phyloP scores from a whole-genome alignment of 2,329 filamentous ascomycete species.

The Sclerotinia nivalis region DNA sequence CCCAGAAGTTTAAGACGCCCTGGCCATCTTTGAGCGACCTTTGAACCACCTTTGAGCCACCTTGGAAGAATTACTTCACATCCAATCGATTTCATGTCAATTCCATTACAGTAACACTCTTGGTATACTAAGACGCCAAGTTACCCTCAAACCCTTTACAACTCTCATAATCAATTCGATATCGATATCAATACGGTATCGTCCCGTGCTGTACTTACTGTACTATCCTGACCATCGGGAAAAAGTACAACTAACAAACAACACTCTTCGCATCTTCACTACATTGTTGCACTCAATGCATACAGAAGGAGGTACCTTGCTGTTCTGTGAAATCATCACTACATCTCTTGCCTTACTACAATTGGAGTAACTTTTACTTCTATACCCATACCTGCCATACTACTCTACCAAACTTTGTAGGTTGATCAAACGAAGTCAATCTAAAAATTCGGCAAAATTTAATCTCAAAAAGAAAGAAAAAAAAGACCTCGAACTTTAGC shows the following conservation, averaged over 20 bases:
- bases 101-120: conserved; percentile 2
- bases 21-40: conserved; percentile 7
- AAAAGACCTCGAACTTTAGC: not conserved
- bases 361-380: not conserved
- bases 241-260: not conserved
- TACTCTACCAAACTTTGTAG: too few species aligned
- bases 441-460: not conserved
- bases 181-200: not conserved
- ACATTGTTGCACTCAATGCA: conserved; percentile 1
- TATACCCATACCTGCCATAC: not conserved
- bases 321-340: conserved; percentile 18
- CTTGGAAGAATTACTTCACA: not conserved
- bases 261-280: not conserved
- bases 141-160: not conserved
- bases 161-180: not conserved
- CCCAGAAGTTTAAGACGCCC: conserved; percentile 9
- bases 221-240: conserved; percentile 1
- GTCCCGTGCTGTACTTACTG: not conserved
- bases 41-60: conserved; percentile 8
- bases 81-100: conserved; percentile 15
- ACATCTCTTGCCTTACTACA: not conserved
- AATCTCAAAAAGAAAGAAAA: not conserved
- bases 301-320: not conserved
- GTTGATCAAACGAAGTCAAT: not conserved
- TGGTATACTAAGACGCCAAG: not conserved